phyloP scores from a whole-genome alignment of 768 basidiomycete species.

The Phanerochaete carnosa region DNA sequence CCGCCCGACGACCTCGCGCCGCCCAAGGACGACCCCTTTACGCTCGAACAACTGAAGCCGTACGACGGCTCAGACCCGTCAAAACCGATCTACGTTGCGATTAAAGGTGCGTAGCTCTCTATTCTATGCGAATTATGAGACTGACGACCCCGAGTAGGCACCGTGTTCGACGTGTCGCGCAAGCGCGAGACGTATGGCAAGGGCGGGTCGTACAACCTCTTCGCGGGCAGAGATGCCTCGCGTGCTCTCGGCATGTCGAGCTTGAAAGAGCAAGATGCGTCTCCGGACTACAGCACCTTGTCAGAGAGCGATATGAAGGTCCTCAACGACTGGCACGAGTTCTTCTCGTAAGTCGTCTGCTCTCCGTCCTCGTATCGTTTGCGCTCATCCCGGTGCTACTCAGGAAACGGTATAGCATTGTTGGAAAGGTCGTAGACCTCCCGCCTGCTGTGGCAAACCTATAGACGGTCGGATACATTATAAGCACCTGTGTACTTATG shows the following conservation, averaged over 20 bases:
- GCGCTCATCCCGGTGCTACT: neutral
- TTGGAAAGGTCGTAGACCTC: constrained; percentile 67
- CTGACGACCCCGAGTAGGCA: constrained; percentile 42
- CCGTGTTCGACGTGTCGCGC: constrained; percentile 83
- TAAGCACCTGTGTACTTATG: neutral
- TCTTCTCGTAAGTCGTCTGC: constrained; percentile 68
- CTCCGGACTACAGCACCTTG: constrained; percentile 80
- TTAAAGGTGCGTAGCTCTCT: constrained; percentile 63
- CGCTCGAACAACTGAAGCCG: constrained; percentile 58
- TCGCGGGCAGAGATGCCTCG: constrained; percentile 94
- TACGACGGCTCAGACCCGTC: constrained; percentile 66
- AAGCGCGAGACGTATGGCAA: constrained; percentile 89
- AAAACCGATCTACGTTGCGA: constrained; percentile 85
- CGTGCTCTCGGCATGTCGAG: constrained; percentile 88
- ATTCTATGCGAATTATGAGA: neutral
- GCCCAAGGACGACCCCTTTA: constrained; percentile 79
- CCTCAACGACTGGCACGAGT: constrained; percentile 85
- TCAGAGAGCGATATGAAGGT: constrained; percentile 71
- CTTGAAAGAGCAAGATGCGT: constrained; percentile 79
- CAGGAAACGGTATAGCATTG: constrained; percentile 86
- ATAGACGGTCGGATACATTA: neutral
- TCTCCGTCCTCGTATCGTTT: neutral
- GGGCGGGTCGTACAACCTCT: constrained; percentile 75
- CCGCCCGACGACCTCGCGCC: constrained; percentile 55
- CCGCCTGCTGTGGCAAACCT: constrained; percentile 30